Conservation (phyloP, 2,329 filamentous ascomycete species). For the Polychaeton citri region DNA sequence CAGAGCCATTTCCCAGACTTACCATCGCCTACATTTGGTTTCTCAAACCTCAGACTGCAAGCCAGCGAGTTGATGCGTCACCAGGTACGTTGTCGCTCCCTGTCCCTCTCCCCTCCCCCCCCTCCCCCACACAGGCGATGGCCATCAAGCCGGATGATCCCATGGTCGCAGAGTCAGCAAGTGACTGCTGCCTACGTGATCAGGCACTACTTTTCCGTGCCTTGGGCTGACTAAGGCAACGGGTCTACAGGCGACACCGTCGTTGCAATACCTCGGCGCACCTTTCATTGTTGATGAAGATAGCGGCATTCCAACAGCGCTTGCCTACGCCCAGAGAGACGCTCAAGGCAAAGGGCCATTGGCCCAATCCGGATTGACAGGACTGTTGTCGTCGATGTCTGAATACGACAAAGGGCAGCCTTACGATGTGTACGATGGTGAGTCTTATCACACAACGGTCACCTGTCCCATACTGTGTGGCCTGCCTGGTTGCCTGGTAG, state of each 20-base stretch:
- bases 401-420: slow-evolving; percentile 65
- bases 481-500: too few species aligned
- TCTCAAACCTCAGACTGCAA: not conserved
- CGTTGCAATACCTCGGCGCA: slow-evolving; percentile 3
- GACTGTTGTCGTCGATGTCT: slow-evolving; percentile 56
- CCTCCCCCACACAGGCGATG: too few species aligned
- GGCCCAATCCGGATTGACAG: slow-evolving; percentile 32
- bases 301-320: slow-evolving; percentile 18
- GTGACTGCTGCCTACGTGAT: too few species aligned
- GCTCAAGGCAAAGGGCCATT: slow-evolving; percentile 37
- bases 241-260: not conserved
- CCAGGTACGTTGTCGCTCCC: slow-evolving; percentile 19
- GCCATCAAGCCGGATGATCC: too few species aligned
- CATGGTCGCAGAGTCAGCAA: too few species aligned
- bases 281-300: slow-evolving; percentile 23
- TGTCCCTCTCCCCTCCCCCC: too few species aligned
- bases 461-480: too few species aligned
- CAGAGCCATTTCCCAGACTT: not conserved
- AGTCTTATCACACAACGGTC: too few species aligned
- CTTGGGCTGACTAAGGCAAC: too few species aligned
- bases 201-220: too few species aligned
- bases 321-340: slow-evolving; percentile 17
- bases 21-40: too few species aligned
- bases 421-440: slow-evolving; percentile 71
- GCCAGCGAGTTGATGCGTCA: slow-evolving; percentile 15